Base-by-base conservation (phyloP, 116 monocot genomes). In the Phalaenopsis hybrid region DNA sequence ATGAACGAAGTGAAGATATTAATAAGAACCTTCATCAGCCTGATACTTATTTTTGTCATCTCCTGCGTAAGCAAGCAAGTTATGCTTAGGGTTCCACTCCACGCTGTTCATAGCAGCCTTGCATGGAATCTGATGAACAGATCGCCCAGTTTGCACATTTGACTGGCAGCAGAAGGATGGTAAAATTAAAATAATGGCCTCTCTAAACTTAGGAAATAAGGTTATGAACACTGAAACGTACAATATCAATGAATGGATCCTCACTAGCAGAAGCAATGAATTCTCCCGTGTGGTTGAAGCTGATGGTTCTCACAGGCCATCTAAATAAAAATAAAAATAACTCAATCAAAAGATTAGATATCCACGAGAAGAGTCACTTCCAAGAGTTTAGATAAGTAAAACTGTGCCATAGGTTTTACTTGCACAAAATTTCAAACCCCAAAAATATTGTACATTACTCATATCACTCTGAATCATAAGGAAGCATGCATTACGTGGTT, bases 11-110 rank as follows among this genome's bases (percentile, higher is more conserved):
- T 57, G 34, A 44, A 73, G 61, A 17, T 25, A 46, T 10, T 46
- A 67, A 44, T 16, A 33, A n/a, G 12, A 89, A 94, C 96, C 95
- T 90, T 95, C 98, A 83, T 97, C 97, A 73, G 86, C 87, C 82
- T 89, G 89, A 74, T 98, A 95, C 80, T 98, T 98, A 87, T 92
- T 94, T 87, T 97, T 97, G 81, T 97, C 97, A 82, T 97, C 97
- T 41, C 97, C 97, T 10, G 98, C 98, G 85, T 95, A 98, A 44
- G 95, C 98, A 9, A 98, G 89, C 41, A 98, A 82, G 76, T 98
- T 98, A 76, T 89, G 87, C 77, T 93, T 98, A 63, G 98, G 95
- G 68, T 95, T 98, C 98, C 98, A 98, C 81, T 98, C 98, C 12
- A 98, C 92, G 76, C 98, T 95, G 82, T 95, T 98, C 98, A 95